Conservation (phyloP, 192 early-diverging fungal genomes). For the Cladochytrium replicatum region DNA sequence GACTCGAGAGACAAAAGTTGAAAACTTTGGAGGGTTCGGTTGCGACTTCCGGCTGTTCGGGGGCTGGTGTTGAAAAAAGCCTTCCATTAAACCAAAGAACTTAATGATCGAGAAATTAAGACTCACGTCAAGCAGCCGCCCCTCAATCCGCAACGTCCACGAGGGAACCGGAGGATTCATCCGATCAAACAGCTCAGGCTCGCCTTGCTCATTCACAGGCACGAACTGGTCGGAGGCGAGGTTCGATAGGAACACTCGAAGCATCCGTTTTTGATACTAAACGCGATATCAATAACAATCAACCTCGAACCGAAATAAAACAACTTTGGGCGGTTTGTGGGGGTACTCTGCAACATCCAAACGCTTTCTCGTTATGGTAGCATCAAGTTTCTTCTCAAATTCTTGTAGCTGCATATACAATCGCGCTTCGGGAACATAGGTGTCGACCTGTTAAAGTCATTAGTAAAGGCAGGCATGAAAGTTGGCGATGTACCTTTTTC, state of each 20-base stretch:
- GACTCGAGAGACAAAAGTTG: conserved; percentile 73
- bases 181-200: conserved; percentile 24
- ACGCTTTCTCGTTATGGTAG: conserved; percentile 81
- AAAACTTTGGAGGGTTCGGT: conserved; percentile 63
- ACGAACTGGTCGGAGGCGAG: conserved; percentile 64
- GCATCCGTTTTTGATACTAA: conserved; percentile 59
- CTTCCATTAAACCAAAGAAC: conserved; percentile 6
- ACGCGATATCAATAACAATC: too few relatives aligned
- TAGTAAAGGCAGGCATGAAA: background rate
- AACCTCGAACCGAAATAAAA: background rate
- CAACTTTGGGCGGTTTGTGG: conserved; percentile 3
- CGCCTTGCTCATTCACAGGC: conserved; percentile 27
- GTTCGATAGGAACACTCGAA: conserved; percentile 92
- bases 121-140: conserved; percentile 71
- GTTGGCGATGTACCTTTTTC: conserved; percentile 27
- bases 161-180: conserved; percentile 44
- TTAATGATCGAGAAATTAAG: too few relatives aligned
- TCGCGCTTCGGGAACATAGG: conserved; percentile 84
- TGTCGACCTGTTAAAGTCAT: conserved; percentile 62
- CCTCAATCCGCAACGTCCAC: conserved; percentile 89
- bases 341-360: conserved; percentile 83
- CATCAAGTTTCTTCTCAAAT: conserved; percentile 80
- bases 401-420: conserved; percentile 78
- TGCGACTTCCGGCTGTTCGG: conserved; percentile 47
- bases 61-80: conserved; percentile 20